Evolutionary conservation across 2,329 filamentous ascomycete species (phyloP), one percentile per base, ranked within the genome.

Genomic region (Clarireedia homoeocarpa): DNA sequence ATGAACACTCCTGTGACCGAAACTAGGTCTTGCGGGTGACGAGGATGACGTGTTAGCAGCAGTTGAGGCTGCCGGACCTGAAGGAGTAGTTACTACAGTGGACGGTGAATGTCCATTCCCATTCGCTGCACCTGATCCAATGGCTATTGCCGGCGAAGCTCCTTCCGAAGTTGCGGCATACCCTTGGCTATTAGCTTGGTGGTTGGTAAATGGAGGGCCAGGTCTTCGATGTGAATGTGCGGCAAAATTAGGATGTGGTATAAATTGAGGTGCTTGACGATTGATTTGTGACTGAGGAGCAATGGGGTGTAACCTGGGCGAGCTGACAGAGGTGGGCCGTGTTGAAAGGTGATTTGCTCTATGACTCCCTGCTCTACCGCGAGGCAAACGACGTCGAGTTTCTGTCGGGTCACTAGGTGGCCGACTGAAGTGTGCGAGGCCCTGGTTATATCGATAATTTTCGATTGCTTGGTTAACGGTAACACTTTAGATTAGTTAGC

Each of bases 321-420:
- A 63, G 10, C 61, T 61, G 39, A 62, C 58, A 10, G 64, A 63
- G 7, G 50, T 64, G 15, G 60, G 62, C n/a, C 65, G 65, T 14
- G 53, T 55, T 24, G 24, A 40, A 27, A 14, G 26, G 48, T 63
- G 59, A 17, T 49, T 24, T 38, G 58, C 48, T 56, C 65, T 62
- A 34, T 54, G 59, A 24, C 44, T 55, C 24, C 59, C 58, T 42
- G 54, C 47, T 53, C 65, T 62, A 30, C 63, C 63, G 45, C 65
- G 60, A 36, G 57, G 48, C 42, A 58, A 58, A 9, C 60, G 64
- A 55, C 65, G 57, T 56, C 66, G 50, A 42, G 42, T 59, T 45
- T 66, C 64, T 30, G 58, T 49, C n/a, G 42, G 61, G 40, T 67
- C 65, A 14, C 34, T 49, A 4, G 54, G 48, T 56, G 48, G 59